Base-by-base conservation (phyloP, 2,329 filamentous ascomycete genomes). In the Cladosporium sphaerospermum region DNA sequence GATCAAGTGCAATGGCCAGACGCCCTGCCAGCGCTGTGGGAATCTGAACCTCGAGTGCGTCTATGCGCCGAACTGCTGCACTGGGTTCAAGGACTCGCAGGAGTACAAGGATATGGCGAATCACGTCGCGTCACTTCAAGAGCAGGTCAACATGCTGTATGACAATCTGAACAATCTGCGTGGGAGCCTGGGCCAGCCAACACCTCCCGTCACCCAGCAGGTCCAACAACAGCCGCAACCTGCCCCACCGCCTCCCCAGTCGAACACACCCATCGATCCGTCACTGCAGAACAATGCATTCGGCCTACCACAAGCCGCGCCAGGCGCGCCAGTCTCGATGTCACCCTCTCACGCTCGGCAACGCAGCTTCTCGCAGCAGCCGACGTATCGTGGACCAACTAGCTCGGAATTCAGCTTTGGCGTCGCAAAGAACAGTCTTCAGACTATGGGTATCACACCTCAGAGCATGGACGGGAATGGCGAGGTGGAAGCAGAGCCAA, bases 41-140 rank as follows among this genome's bases (percentile, higher is more conserved):
- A 83, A 84, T 67, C 72, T 85, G 52, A 77, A 75, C 54, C 73
- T 85, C 55, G 81, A 84, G 64, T 85, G 80, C 64, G 70, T 81
- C 54, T 85, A 85, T 71, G 79, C 81, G 56, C 81, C 82, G 4
- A 85, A 85, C 63, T 85, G 82, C 72, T 84, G 82, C 68, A 91
- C 82, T 74, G 89, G 82, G 69, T 90, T 96, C 78, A 93, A 92
- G 69, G 91, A 96, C 64, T 90, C 89, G 44, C 88, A 95, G 75
- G 91, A 96, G 68, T 96, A 90, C 75, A 88, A 84, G 64, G 80
- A 84, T 36, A 89, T 96, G 83, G 81, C 83, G 52, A 76, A 79
- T 33, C 86, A 93, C 60, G 82, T 96, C 55, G 74, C 75, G 9
- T 78, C 80, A 8, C 78, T 96, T 19, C 90, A 96, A 68, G 85